These are phyloP conservation scores for Candida broadrunensis DNA, from an alignment of 805 yeast species.

Conservation along the genomic window DNA sequence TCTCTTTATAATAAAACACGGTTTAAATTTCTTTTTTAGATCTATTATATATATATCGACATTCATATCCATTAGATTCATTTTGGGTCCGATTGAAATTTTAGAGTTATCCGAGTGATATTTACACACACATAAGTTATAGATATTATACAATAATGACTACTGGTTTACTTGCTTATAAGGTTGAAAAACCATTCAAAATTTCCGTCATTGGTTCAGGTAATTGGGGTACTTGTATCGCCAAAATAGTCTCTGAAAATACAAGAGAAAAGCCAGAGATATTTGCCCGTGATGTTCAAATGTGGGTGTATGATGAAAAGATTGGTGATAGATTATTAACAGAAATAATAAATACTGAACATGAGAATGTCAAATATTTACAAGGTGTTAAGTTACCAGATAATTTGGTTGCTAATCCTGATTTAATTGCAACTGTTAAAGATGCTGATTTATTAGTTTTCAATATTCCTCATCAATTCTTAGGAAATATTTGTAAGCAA, in stretches of 20 bases:
- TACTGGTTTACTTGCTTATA: slow-evolving; percentile 23
- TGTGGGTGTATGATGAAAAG: slow-evolving; percentile 96
- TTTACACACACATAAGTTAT: no score
- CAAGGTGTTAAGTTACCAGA: slow-evolving; percentile 84
- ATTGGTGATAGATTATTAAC: slow-evolving; percentile 78
- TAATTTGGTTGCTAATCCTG: slow-evolving; percentile 88
- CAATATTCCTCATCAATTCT: slow-evolving; percentile 96
- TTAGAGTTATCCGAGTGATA: no score
- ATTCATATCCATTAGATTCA: no score
- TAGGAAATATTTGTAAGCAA: slow-evolving; percentile 72
- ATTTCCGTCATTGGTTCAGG: slow-evolving; percentile 88
- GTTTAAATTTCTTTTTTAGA: no score
- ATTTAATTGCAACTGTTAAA: slow-evolving; percentile 67
- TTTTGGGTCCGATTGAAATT: no score
- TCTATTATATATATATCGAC: no score
- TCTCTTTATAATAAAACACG: no score
- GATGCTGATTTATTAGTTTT: slow-evolving; percentile 86
- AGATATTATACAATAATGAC: no score
- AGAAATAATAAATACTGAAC: slow-evolving; percentile 83
- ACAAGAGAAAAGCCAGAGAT: slow-evolving; percentile 66
- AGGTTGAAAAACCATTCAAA: slow-evolving; percentile 33
- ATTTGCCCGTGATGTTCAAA: slow-evolving; percentile 72
- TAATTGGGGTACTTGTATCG: slow-evolving; percentile 98
- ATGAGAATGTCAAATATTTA: slow-evolving; percentile 92
- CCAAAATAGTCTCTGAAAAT: slow-evolving; percentile 92